Percentiles rank a stretch among this genome's conserved stretches.
These are phyloP conservation scores for Prorocentrum cordatum DNA, from an alignment of 169 alveolate species.

Conservation along the genomic window DNA sequence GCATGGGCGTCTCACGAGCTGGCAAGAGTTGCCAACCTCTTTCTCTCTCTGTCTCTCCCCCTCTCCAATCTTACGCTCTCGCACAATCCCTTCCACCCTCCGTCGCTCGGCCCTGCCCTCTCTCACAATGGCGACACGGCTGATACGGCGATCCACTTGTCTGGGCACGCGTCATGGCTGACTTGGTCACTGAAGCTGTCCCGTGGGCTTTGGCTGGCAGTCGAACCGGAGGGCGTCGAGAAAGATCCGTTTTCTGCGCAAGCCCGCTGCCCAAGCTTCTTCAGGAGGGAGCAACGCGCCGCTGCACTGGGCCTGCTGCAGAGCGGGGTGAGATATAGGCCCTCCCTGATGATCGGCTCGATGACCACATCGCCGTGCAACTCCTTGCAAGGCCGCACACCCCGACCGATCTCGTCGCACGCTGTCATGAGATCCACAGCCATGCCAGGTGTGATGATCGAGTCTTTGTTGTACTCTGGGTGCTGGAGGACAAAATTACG, in stretches of 20 bases:
- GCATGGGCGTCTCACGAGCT: too few species aligned
- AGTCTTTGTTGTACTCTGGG: conserved; percentile 24
- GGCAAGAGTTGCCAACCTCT: too few species aligned
- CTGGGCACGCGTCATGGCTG: too few species aligned
- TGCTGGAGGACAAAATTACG: conserved; percentile 23
- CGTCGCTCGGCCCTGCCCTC: too few species aligned
- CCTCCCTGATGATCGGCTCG: conserved; percentile 22
- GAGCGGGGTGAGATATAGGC: conserved; percentile 37
- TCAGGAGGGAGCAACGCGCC: background rate
- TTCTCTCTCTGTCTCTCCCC: too few species aligned
- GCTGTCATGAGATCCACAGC: conserved; percentile 24
- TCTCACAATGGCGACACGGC: too few species aligned
- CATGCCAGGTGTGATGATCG: conserved; percentile 16
- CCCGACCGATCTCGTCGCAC: conserved; percentile 35
- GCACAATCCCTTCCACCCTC: too few species aligned
- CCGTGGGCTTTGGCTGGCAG: too few species aligned
- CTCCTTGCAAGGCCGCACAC: conserved; percentile 21
- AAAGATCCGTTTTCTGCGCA: conserved; percentile 17
- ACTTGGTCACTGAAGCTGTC: too few species aligned
- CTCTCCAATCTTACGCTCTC: too few species aligned
- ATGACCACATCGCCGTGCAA: conserved; percentile 15
- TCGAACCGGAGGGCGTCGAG: conserved; percentile 16
- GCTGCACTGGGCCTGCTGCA: background rate
- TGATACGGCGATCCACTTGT: too few species aligned
- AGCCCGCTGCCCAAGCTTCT: conserved; percentile 16